Conservation (phyloP, 257 asterid species). For the Solanum peruvianum region DNA sequence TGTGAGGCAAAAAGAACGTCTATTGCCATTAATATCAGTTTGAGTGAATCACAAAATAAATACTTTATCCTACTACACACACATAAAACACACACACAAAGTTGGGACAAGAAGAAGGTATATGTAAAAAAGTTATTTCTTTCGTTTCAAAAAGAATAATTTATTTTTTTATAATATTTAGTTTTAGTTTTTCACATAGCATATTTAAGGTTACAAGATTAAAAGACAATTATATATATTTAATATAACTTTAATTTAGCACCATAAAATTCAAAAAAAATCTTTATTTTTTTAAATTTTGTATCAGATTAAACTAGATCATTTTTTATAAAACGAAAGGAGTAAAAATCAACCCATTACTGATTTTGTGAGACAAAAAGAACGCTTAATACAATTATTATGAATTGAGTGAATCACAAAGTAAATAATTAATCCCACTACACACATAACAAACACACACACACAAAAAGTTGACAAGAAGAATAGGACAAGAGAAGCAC, state of each 20-base stretch:
- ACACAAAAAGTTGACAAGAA: not conserved
- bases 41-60: not conserved
- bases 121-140: no score
- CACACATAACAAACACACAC: not conserved
- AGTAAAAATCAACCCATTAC: not conserved
- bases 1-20: no score
- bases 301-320: no score
- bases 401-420: not conserved
- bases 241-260: no score
- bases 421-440: not conserved
- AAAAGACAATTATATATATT: no score
- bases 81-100: not conserved
- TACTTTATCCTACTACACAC: not conserved
- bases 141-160: no score
- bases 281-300: accelerated
- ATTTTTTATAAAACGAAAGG: no score
- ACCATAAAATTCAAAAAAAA: accelerated
- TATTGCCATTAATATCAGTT: no score
- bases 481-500: not conserved
- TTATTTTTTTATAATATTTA: no score
- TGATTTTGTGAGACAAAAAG: not conserved
- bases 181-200: accelerated
- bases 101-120: not conserved
- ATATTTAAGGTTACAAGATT: no score
- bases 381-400: not conserved